A percentile compares a stretch with the other conserved stretches of the same genome.
These are phyloP conservation scores for Protomyces lactucae-debilis DNA, from an alignment of 1,139 yeast species.

Conservation along the genomic window DNA sequence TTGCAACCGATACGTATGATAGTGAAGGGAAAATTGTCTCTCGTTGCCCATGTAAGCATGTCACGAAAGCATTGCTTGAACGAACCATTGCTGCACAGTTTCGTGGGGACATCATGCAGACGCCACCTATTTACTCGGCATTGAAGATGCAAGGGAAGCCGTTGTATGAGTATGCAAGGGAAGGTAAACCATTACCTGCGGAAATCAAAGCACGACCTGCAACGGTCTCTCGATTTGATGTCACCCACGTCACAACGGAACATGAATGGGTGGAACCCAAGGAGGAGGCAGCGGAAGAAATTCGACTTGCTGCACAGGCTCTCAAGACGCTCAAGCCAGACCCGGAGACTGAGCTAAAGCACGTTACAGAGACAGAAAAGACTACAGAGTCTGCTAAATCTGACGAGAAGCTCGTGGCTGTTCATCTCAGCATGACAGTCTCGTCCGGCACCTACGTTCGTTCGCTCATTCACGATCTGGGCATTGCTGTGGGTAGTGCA, in stretches of 20 bases:
- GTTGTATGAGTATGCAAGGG: slow-evolving; percentile 87
- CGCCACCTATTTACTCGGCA: slow-evolving; percentile 95
- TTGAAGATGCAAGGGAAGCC: slow-evolving; percentile 92
- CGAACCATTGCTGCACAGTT: slow-evolving; percentile 53
- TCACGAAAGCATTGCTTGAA: slow-evolving; percentile 53
- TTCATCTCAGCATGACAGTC: slow-evolving; percentile 67
- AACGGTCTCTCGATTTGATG: slow-evolving; percentile 51
- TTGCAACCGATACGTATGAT: slow-evolving; percentile 91
- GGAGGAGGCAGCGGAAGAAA: slow-evolving; percentile 38
- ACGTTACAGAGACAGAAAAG: background rate
- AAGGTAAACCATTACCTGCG: slow-evolving; percentile 77
- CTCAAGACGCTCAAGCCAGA: slow-evolving; percentile 30
- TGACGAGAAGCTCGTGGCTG: slow-evolving; percentile 34
- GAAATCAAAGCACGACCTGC: slow-evolving; percentile 74
- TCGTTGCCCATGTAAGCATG: slow-evolving; percentile 52
- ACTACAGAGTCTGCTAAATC: background rate
- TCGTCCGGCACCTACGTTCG: slow-evolving; percentile 95
- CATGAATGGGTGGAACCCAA: slow-evolving; percentile 51
- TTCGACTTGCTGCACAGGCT: slow-evolving; percentile 34
- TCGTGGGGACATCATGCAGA: slow-evolving; percentile 73
- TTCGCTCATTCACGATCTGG: slow-evolving; percentile 82
- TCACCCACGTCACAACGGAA: slow-evolving; percentile 52
- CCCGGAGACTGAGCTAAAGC: background rate
- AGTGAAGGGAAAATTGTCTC: slow-evolving; percentile 76
- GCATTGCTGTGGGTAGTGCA: slow-evolving; percentile 70